Evolutionary conservation across 306 rosid species (phyloP), one percentile per base, ranked within the genome.

Genomic region (Cucurbita argyrosperma): DNA sequence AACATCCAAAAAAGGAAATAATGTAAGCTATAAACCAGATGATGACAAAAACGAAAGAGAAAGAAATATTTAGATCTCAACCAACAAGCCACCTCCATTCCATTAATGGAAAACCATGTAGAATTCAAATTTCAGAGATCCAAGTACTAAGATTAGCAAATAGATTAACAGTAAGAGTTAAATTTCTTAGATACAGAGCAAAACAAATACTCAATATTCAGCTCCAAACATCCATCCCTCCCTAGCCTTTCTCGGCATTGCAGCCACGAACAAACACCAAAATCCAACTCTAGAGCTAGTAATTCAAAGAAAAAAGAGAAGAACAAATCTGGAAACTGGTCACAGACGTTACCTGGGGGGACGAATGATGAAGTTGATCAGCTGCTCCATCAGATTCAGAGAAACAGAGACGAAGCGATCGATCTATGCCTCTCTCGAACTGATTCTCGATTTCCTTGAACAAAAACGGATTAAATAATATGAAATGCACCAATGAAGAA

Each of bases 311-410:
- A 42, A 37, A 23, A 37, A 9, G 4, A 58, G 30, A 38, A 23
- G 7, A 69, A 62, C 2, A 60, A 26, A 53, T 1, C 30, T 16
- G 30, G 8, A 59, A 49, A 35, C 7, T 59, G 42, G 46, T 74
- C 45, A 42, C 42, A 16, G 73, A 26, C 35, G 35, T 51, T 56
- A 86, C 90, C 90, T 84, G 51, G 90, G 90, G 50, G 90, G 90
- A 50, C 90, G 86, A 74, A 86, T 86, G 39, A 86, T 84, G 77
- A 86, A 86, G 88, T 84, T 86, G 79, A 86, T 82, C 45, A 86
- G 90, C 79, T 82, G 90, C 71, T 86, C 90, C 90, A 86, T 83
- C 71, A 83, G 83, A 78, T 67, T 67, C 73, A 40, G 74, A 73
- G 78, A 58, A 53, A 40, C 15, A 39, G 21, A n/a, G 42, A 16